Percentiles rank a stretch among this genome's conserved stretches.
These are phyloP conservation scores for Ceratocystis colombiana DNA, from an alignment of 2,329 filamentous ascomycete genomes.

Conservation along the genomic window DNA sequence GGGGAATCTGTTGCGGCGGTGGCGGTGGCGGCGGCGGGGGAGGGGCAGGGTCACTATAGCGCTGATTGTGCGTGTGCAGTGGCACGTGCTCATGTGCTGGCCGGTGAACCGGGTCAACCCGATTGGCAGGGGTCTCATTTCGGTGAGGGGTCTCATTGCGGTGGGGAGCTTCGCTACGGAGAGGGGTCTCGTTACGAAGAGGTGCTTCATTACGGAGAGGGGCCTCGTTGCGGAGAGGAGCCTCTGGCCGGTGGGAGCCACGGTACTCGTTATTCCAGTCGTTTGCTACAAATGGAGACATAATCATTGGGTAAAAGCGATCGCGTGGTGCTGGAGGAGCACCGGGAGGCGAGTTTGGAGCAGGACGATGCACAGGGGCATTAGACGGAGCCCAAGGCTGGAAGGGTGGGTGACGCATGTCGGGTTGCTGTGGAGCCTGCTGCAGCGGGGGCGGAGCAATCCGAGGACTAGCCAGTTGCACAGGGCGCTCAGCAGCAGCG, in stretches of 20 bases:
- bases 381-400: slow-evolving; percentile 17
- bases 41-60: slow-evolving; percentile 17
- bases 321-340: slow-evolving; percentile 14
- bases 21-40: slow-evolving; percentile 15
- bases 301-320: slow-evolving; percentile 19
- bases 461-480: slow-evolving; percentile 27
- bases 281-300: slow-evolving; percentile 14
- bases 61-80: slow-evolving; percentile 14
- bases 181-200: slow-evolving; percentile 17
- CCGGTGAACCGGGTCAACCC: slow-evolving; percentile 12
- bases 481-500: slow-evolving; percentile 26
- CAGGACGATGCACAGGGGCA: slow-evolving; percentile 20
- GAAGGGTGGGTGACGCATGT: slow-evolving; percentile 14
- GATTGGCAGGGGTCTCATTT: not conserved
- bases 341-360: slow-evolving; percentile 16
- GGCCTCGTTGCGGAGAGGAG: slow-evolving; percentile 16
- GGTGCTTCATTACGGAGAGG: slow-evolving; percentile 1
- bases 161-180: slow-evolving; percentile 16
- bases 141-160: not conserved
- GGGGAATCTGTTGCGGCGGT: slow-evolving; percentile 21
- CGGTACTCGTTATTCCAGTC: slow-evolving; percentile 22
- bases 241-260: slow-evolving; percentile 15
- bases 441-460: slow-evolving; percentile 16
- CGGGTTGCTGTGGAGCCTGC: slow-evolving; percentile 12
- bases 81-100: slow-evolving; percentile 13